Evolutionary conservation across 192 early-diverging fungal species (phyloP).

Genomic region (Backusella tuberculispora): DNA sequence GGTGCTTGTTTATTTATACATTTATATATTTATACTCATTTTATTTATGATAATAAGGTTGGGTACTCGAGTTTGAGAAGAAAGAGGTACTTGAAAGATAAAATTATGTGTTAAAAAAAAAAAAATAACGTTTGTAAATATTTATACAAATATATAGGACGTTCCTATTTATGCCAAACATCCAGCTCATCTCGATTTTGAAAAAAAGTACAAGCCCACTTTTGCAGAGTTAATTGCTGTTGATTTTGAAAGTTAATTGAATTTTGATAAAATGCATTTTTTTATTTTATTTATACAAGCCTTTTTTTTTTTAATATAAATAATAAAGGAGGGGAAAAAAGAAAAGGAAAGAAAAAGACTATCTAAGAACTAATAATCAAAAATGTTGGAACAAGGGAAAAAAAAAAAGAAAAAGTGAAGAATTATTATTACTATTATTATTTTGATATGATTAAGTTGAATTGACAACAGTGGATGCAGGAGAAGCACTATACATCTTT

Average conservation of each 20-base stretch:
- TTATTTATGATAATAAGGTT: conserved; percentile 17
- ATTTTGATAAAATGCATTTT: conserved; percentile 4
- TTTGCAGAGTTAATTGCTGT: conserved; percentile 34
- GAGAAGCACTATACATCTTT: conserved; percentile 42
- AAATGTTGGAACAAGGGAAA: not conserved
- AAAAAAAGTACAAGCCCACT: conserved; percentile 22
- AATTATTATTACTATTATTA: not conserved
- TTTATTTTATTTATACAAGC: conserved; percentile 7
- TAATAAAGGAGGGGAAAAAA: not conserved
- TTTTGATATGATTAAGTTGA: not conserved
- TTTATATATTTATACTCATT: not conserved
- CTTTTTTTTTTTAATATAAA: not conserved
- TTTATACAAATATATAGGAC: conserved; percentile 9
- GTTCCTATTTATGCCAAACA: conserved; percentile 28
- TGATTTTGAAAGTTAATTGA: conserved; percentile 33
- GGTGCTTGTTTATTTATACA: not conserved
- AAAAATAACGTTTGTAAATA: not conserved
- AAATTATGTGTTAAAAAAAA: not conserved
- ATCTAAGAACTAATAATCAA: conserved; percentile 8
- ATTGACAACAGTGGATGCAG: conserved; percentile 13
- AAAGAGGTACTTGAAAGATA: conserved; percentile 41
- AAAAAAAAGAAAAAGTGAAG: not conserved
- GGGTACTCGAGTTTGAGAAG: conserved; percentile 39
- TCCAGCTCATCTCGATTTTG: conserved; percentile 28
- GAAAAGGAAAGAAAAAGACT: not conserved